These are phyloP conservation scores for Aspergillus japonicus DNA, from an alignment of 2,329 filamentous ascomycete genomes.

Conservation along the genomic window DNA sequence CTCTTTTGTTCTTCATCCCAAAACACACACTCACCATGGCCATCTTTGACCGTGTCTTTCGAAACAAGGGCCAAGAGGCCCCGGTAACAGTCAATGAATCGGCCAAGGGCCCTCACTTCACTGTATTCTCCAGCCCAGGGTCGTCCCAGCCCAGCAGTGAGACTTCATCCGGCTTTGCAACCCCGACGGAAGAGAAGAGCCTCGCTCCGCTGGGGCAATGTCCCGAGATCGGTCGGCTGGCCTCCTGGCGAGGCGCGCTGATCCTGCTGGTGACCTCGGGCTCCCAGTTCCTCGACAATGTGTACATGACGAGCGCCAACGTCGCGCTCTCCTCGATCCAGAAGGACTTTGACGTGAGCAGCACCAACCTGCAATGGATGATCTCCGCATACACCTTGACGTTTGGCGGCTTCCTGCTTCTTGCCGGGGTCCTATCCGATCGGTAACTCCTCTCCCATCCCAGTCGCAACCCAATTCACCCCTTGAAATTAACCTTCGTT, in stretches of 20 bases:
- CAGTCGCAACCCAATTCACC: background rate
- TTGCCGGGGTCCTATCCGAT: conserved; percentile 37
- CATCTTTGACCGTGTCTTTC: conserved; percentile 4
- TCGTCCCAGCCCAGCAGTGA: conserved; percentile 15
- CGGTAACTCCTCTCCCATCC: conserved; percentile 19
- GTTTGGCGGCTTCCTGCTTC: conserved; percentile 39
- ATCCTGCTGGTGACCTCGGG: conserved; percentile 44
- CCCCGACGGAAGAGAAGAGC: conserved; percentile 21
- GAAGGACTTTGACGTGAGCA: conserved; percentile 35
- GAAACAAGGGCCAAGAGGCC: conserved; percentile 1
- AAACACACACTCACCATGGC: background rate
- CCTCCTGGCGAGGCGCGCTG: conserved; percentile 40
- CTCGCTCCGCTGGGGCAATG: conserved; percentile 20
- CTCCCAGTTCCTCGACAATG: conserved; percentile 46
- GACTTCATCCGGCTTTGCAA: conserved; percentile 16
- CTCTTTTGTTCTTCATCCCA: background rate
- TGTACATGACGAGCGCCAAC: conserved; percentile 47
- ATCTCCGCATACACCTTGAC: conserved; percentile 44
- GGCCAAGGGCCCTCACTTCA: conserved; percentile 18
- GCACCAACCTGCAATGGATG: conserved; percentile 43
- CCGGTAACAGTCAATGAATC: background rate
- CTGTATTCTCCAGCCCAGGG: conserved; percentile 14
- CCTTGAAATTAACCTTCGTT: background rate
- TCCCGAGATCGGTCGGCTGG: conserved; percentile 36
- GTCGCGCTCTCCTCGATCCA: conserved; percentile 45